Base-by-base conservation (phyloP, 371 early-diverging fungal genomes). In the Cokeromyces recurvatus region DNA sequence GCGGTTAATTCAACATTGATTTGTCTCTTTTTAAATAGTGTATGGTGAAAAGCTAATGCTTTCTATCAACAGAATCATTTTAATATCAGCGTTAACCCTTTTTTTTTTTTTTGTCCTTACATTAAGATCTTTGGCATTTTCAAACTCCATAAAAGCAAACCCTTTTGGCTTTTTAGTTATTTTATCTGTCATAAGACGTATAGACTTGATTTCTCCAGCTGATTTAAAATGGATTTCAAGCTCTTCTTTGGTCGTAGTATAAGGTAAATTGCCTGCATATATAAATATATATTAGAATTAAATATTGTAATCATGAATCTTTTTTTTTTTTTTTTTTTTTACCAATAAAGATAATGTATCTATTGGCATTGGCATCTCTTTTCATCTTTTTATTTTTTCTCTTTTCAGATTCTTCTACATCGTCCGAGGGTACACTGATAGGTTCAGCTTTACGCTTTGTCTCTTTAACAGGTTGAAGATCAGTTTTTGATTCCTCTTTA, bases 1-100 rank as follows among this genome's bases (percentile, higher is more conserved):
- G 82, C 89, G n/a, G 90, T 88, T 51, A 89, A 51, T 54, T 88
- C 89, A 22, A 89, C 86, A 55, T 85, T 87, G 48, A 89, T 85
- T 37, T 82, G 79, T 59, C 84, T 68, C 43, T 72, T 69, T 17
- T 81, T 81, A 57, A 89, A 77, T 24, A 68, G 57, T 15, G 79
- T 71, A 51, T 84, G 82, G 60, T 89, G 86, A 43, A 85, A 85
- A 38, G 68, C 73, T 15, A 89, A 64, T 25, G 85, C 86, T 64
- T 74, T 80, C 72, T 82, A 61, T 38, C 46, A 38, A 37, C 14
- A 2, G 2, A 2, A 24, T 25, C 15, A 27, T 4, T 35, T n/a
- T n/a, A 14, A 29, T 17, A 22, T n/a, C n/a, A n/a, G n/a, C n/a
- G n/a, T 4, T 32, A 5, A 9, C 20, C 14, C 3, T 29, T 38